These are phyloP conservation scores for Clonostachys sp. DNA, from an alignment of 2,329 filamentous ascomycete genomes.

Conservation along the genomic window DNA sequence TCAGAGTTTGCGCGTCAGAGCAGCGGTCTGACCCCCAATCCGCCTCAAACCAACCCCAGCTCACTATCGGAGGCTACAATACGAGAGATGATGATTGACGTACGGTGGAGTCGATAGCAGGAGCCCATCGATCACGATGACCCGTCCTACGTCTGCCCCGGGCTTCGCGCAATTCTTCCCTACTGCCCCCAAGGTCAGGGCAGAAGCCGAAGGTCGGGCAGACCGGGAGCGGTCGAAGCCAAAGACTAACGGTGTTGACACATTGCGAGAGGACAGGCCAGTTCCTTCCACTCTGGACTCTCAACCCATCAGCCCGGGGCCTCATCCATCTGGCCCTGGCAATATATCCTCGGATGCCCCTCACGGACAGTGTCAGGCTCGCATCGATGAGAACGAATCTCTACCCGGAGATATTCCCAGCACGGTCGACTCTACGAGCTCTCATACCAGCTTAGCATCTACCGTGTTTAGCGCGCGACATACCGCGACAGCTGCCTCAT, in stretches of 20 bases:
- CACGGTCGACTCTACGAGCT: conserved; percentile 68
- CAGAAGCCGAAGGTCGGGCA: conserved; percentile 32
- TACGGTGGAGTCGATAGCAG: conserved; percentile 45
- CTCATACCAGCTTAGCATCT: conserved; percentile 64
- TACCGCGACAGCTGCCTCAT: conserved; percentile 32
- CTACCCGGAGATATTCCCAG: conserved; percentile 63
- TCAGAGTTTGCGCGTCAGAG: conserved; percentile 12
- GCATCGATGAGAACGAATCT: conserved; percentile 52
- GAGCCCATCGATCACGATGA: conserved; percentile 58
- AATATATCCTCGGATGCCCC: conserved; percentile 16
- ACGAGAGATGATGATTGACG: conserved; percentile 53
- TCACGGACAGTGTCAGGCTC: conserved; percentile 9
- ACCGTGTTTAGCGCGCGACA: conserved; percentile 61
- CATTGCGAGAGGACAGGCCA: conserved; percentile 9
- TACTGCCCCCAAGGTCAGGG: conserved; percentile 64
- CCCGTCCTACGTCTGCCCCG: conserved; percentile 69
- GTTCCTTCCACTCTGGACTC: conserved; percentile 7
- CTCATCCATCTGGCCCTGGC: conserved; percentile 8
- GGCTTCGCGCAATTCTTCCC: conserved; percentile 86
- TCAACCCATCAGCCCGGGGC: conserved; percentile 14
- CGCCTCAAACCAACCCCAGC: conserved; percentile 1
- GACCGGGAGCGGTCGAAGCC: conserved; percentile 22
- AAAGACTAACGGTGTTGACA: conserved; percentile 11
- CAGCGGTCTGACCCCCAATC: conserved; percentile 3
- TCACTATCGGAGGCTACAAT: conserved; percentile 1